phyloP scores from a whole-genome alignment of 1,284 basidiomycete species.

The Tilletia walkeri region DNA sequence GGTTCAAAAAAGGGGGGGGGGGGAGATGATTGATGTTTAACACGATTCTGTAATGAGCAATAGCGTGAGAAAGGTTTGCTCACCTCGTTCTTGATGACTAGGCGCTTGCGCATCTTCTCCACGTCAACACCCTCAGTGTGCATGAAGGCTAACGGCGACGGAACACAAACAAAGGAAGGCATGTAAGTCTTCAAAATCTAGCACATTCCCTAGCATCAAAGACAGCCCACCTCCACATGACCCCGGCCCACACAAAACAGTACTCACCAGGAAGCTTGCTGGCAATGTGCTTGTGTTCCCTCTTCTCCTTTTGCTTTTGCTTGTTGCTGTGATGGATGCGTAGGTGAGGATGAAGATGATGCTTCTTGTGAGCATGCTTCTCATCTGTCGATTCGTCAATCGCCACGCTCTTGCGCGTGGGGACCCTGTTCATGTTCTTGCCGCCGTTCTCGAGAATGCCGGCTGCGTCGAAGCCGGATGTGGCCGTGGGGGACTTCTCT shows the following conservation, averaged over 20 bases:
- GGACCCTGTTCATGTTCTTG: neutral
- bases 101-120: conserved; percentile 8
- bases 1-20: neutral
- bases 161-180: neutral
- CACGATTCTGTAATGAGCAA: neutral
- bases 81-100: conserved; percentile 16
- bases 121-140: neutral
- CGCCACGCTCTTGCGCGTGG: neutral
- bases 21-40: neutral
- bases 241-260: neutral
- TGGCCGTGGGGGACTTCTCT: neutral
- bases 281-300: conserved; percentile 9
- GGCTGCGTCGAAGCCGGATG: neutral
- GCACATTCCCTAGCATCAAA: no score
- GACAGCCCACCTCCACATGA: no score
- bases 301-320: neutral
- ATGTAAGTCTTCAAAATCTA: neutral
- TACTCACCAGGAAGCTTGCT: conserved; percentile 1
- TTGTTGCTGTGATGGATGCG: neutral
- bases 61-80: neutral
- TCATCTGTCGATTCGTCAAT: neutral
- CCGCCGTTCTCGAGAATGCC: conserved; percentile 8
- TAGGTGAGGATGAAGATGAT: neutral
- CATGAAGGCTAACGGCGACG: conserved; percentile 9
- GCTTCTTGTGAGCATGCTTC: neutral